Conservation (phyloP, 1,284 basidiomycete species). For the Ceratobasidium sp. region DNA sequence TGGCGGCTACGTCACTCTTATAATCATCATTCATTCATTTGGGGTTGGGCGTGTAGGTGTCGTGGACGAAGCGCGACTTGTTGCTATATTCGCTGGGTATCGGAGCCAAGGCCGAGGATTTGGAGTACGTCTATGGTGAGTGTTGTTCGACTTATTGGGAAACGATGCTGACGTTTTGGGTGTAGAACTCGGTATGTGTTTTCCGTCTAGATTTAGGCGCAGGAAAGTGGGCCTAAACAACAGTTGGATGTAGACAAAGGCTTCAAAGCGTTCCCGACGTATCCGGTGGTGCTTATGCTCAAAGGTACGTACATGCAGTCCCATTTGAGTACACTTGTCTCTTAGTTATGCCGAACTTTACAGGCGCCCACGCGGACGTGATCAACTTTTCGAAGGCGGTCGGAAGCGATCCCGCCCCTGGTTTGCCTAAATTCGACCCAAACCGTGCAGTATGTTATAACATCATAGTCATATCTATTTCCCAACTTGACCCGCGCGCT, state of each 20-base stretch:
- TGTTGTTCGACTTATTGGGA: constrained; percentile 32
- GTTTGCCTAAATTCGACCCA: constrained; percentile 69
- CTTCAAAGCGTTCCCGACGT: constrained; percentile 61
- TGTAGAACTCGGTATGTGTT: constrained; percentile 40
- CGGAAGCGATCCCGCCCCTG: constrained; percentile 55
- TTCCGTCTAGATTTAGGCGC: background rate
- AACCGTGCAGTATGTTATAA: constrained; percentile 62
- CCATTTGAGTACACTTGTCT: background rate
- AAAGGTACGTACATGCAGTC: constrained; percentile 56
- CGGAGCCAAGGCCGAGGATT: constrained; percentile 71
- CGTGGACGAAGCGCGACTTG: constrained; percentile 74
- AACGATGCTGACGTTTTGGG: constrained; percentile 7
- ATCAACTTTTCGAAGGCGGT: constrained; percentile 66
- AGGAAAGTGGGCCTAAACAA: background rate
- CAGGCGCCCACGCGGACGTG: constrained; percentile 64
- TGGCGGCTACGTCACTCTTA: background rate
- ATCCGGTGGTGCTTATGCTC: constrained; percentile 60
- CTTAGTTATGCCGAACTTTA: background rate
- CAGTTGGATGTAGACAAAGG: constrained; percentile 51
- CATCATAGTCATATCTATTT: background rate
- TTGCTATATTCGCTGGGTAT: constrained; percentile 71
- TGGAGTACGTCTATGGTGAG: constrained; percentile 67
- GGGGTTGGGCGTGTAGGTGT: constrained; percentile 55
- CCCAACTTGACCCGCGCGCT: background rate
- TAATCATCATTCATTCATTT: background rate